phyloP scores from a whole-genome alignment of 176 grass and related monocot genomes.

The Cenchrus purpureus region DNA sequence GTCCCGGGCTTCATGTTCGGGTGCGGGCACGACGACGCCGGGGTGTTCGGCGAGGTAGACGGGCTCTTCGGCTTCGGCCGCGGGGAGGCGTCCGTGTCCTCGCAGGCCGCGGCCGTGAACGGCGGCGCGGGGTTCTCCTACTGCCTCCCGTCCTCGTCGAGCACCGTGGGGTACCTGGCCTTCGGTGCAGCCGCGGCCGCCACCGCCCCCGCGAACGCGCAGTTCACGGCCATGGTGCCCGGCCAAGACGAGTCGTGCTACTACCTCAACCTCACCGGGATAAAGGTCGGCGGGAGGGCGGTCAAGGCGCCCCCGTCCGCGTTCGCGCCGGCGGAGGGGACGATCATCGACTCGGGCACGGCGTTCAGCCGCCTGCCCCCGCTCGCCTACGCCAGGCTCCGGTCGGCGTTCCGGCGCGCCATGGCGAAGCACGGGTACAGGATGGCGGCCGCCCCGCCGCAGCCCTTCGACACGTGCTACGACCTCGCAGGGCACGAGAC shows the following conservation, averaged over 20 bases:
- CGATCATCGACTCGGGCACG: slow-evolving; percentile 54
- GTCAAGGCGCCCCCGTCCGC: slow-evolving; percentile 26
- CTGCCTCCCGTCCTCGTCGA: slow-evolving; percentile 66
- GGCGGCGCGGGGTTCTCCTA: slow-evolving; percentile 68
- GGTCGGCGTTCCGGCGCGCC: slow-evolving; percentile 33
- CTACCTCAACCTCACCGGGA: slow-evolving; percentile 55
- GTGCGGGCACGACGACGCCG: slow-evolving; percentile 54
- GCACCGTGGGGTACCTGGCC: slow-evolving; percentile 58
- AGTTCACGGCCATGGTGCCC: slow-evolving; percentile 58
- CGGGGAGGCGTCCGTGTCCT: slow-evolving; percentile 50
- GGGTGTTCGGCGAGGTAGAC: slow-evolving; percentile 51
- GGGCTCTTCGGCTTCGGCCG: slow-evolving; percentile 74
- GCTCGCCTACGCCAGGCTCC: slow-evolving; percentile 53
- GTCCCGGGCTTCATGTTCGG: slow-evolving; percentile 73
- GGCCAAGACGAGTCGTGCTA: slow-evolving; percentile 40
- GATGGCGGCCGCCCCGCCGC: slow-evolving; percentile 33
- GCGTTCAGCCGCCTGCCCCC: slow-evolving; percentile 59
- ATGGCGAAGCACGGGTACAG: slow-evolving; percentile 54
- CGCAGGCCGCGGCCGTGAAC: slow-evolving; percentile 48
- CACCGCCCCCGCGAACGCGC: slow-evolving; percentile 6
- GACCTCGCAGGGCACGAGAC: slow-evolving; percentile 49
- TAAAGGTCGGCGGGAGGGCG: slow-evolving; percentile 51
- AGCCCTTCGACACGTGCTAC: slow-evolving; percentile 81
- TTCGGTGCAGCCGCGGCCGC: slow-evolving; percentile 18
- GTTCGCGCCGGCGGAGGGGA: slow-evolving; percentile 49